Evolutionary conservation across 2,329 filamentous ascomycete genomes (phyloP), one percentile per base, ranked within the genome.

Genomic region (Ophiocordyceps camponoti-floridani): DNA sequence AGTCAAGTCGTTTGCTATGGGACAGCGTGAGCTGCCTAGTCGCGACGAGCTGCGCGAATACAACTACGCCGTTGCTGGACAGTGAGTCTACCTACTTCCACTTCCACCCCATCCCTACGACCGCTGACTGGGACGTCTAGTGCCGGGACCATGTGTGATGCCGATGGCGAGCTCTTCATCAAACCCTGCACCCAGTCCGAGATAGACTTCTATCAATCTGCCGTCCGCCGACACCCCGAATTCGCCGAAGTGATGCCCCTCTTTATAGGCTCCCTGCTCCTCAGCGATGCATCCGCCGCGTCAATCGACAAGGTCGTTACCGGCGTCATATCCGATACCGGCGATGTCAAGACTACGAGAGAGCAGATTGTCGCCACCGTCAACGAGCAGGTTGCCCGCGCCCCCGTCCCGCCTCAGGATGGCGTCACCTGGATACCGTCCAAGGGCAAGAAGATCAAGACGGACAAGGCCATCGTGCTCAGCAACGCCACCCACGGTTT

Each of bases 111-210:
- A n/a, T 27, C 14, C 3, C 16, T n/a, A 44, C 26, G 30, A 16
- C 30, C 28, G 23, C 30, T 46, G n/a, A 38, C 35, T 18, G 16
- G n/a, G 16, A n/a, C 10, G 18, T 19, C 8, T 57, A 95, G 88
- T 65, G 88, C 93, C 52, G 91, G 91, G 51, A 89, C 94, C 42
- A 75, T 94, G 54, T 87, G 82, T 58, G 86, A 94, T 56, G 70
- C 74, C 45, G 78, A 84, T 44, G 91, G 91, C 58, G 77, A 82
- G 50, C 70, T 96, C 31, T 84, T 98, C 59, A 85, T 95, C 58
- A 98, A 98, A 64, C 91, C 91, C 16, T 96, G 89, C 62, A 94
- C 84, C 0, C 66, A 77, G 49, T 72, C 79, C 50, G 91, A 98
- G 65, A 77, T 96, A 54, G 72, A 78, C 41, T 98, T 98, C 62